These are phyloP conservation scores for Pythium guiyangense DNA, from an alignment of 352 stramenopile species.

Conservation along the genomic window DNA sequence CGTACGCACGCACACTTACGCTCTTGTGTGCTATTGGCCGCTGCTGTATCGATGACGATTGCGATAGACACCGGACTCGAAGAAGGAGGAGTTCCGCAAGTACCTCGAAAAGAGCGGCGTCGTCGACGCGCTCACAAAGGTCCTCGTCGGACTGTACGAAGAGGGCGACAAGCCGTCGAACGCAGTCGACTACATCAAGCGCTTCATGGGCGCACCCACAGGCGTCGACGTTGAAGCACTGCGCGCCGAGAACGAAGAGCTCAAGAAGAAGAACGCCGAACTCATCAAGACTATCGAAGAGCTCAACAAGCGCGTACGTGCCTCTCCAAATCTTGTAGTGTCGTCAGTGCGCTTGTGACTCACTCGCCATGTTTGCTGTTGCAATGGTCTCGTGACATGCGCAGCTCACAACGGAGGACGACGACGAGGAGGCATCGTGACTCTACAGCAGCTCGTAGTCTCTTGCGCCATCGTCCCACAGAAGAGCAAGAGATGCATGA, in stretches of 20 bases:
- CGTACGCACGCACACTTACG: neutral
- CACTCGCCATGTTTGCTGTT: no score
- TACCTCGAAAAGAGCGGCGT: slow-evolving; percentile 98
- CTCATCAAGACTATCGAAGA: slow-evolving; percentile 89
- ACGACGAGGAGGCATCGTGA: slow-evolving; percentile 48
- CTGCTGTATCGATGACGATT: neutral
- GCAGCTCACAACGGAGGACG: slow-evolving; percentile 59
- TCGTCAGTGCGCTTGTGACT: neutral
- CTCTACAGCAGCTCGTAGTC: slow-evolving; percentile 19
- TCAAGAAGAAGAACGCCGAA: slow-evolving; percentile 91
- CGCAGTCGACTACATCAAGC: slow-evolving; percentile 97
- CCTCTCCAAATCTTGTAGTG: no score
- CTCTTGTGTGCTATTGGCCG: neutral
- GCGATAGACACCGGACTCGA: slow-evolving; percentile 90
- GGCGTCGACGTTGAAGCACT: slow-evolving; percentile 89
- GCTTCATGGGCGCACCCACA: slow-evolving; percentile 92
- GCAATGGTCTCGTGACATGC: neutral
- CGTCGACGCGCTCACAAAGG: slow-evolving; percentile 96
- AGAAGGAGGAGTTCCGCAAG: slow-evolving; percentile 98
- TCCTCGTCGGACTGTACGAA: slow-evolving; percentile 96
- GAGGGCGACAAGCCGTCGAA: slow-evolving; percentile 95
- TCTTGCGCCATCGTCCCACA: slow-evolving; percentile 1
- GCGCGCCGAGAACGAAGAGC: slow-evolving; percentile 86
- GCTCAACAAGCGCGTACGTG: slow-evolving; percentile 84
- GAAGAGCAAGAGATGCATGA: no score